Evolutionary conservation across 768 basidiomycete genomes (phyloP), one percentile per base, ranked within the genome.

Genomic region (Trametes cingulata): DNA sequence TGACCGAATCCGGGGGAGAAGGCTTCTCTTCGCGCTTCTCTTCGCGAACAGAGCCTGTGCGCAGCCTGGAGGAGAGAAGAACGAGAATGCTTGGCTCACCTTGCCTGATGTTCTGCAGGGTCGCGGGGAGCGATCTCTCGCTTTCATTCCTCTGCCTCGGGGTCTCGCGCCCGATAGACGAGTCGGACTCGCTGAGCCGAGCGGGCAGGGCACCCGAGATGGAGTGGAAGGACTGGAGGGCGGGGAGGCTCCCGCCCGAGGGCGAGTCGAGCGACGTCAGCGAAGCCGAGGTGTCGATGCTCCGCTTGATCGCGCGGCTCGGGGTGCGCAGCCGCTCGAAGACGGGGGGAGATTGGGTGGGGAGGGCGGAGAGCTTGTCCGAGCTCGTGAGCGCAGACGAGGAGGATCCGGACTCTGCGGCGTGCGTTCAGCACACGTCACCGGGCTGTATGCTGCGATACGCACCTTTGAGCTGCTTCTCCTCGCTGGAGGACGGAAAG

Each of bases 111-210:
- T 73, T 74, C 55, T 72, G 77, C 42, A 64, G 62, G 22, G 74
- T 73, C 0, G 75, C 69, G 22, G 77, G 77, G 37, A 74, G 67
- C 20, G 78, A 80, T 14, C 78, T 73, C 50, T 85, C 84, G 60
- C 79, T 82, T 29, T 87, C 85, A 19, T 83, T 77, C 40, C 82
- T 79, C 60, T 82, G 82, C 37, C 71, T 75, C 3, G 84, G 78
- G 2, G 79, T 80, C 7, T 77, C 79, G 52, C 73, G 77, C 17
- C 76, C 76, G 0, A 68, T 35, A 2, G 79, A 77, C 7, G 72
- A 70, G 6, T 82, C 78, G 1, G 78, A 74, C 14, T 67, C 59
- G 45, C 67, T 71, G 29, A 69, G 62, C 7, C 61, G 69, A 12
- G 25, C 54, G 48, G 67, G 58, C 20, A 53, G 50, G 27, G 48